Conservation (phyloP, 2,329 filamentous ascomycete species). For the Talaromyces sp. region DNA sequence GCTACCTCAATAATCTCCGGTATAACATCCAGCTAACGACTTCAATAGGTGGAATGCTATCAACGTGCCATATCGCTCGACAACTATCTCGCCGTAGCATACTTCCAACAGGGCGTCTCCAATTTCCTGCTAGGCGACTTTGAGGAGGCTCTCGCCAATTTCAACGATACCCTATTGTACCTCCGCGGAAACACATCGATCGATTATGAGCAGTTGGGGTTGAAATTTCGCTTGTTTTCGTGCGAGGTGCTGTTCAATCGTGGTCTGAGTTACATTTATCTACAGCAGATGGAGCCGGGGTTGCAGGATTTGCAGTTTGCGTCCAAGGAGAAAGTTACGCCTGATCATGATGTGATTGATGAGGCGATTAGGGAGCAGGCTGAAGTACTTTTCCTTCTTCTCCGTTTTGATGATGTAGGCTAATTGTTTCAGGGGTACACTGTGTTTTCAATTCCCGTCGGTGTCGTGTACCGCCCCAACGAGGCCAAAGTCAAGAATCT, state of each 20-base stretch:
- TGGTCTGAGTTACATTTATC: conserved; percentile 94
- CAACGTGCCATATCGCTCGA: conserved; percentile 87
- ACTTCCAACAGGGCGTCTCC: conserved; percentile 97
- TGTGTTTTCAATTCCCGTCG: conserved; percentile 96
- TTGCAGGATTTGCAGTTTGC: conserved; percentile 89
- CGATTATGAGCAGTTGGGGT: conserved; percentile 92
- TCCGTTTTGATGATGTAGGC: background rate
- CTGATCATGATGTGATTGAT: conserved; percentile 96
- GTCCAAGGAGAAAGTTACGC: conserved; percentile 91
- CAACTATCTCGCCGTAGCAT: conserved; percentile 93
- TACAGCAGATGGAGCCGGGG: conserved; percentile 85
- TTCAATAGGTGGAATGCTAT: conserved; percentile 87
- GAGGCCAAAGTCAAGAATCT: conserved; percentile 98
- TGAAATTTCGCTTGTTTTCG: conserved; percentile 94
- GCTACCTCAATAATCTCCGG: conserved; percentile 33
- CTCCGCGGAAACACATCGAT: conserved; percentile 95
- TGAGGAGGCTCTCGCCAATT: conserved; percentile 94
- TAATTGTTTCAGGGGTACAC: conserved; percentile 72
- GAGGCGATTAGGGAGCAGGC: conserved; percentile 92
- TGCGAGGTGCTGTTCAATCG: conserved; percentile 98
- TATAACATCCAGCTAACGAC: background rate
- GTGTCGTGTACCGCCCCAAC: conserved; percentile 91
- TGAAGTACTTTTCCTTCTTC: conserved; percentile 58
- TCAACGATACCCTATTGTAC: conserved; percentile 96
- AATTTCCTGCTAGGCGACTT: conserved; percentile 97